phyloP scores from a whole-genome alignment of 805 yeast genomes.

The Cyberlindnera galapagoensis region DNA sequence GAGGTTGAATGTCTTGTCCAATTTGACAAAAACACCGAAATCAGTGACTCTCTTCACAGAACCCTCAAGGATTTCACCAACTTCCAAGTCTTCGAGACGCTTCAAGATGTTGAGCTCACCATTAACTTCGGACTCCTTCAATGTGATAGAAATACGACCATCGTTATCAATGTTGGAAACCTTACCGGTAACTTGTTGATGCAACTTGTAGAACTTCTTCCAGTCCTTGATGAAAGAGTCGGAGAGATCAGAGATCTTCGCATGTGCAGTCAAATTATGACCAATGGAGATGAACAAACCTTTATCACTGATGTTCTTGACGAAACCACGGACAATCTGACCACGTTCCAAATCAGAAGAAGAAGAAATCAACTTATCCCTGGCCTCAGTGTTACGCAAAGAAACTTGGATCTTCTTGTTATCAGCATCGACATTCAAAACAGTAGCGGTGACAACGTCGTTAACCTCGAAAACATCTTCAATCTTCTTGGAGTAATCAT shows the following conservation, averaged over 20 bases:
- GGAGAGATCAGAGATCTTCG: constrained; percentile 72
- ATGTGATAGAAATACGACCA: constrained; percentile 64
- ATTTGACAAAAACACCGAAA: constrained; percentile 84
- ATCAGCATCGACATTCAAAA: constrained; percentile 30
- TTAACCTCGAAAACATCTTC: constrained; percentile 43
- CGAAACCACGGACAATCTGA: constrained; percentile 73
- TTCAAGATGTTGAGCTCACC: constrained; percentile 59
- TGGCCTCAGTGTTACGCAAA: constrained; percentile 46
- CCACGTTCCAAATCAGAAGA: constrained; percentile 57
- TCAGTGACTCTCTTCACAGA: constrained; percentile 70
- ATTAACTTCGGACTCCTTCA: constrained; percentile 73
- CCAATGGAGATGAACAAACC: constrained; percentile 79
- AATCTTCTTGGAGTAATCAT: constrained; percentile 53
- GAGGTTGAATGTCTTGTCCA: constrained; percentile 67
- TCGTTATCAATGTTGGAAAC: constrained; percentile 56
- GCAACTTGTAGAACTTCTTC: constrained; percentile 67
- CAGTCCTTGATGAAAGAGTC: constrained; percentile 82
- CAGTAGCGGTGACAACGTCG: constrained; percentile 52
- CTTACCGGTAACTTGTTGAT: constrained; percentile 72
- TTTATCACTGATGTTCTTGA: constrained; percentile 64
- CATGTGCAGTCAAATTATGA: constrained; percentile 66
- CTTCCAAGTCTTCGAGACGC: constrained; percentile 58
- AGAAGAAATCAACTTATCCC: constrained; percentile 43
- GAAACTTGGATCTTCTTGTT: constrained; percentile 56
- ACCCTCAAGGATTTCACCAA: constrained; percentile 73